Base-by-base conservation (phyloP, 164 flowering plant genomes). In the Dillenia turbinata region DNA sequence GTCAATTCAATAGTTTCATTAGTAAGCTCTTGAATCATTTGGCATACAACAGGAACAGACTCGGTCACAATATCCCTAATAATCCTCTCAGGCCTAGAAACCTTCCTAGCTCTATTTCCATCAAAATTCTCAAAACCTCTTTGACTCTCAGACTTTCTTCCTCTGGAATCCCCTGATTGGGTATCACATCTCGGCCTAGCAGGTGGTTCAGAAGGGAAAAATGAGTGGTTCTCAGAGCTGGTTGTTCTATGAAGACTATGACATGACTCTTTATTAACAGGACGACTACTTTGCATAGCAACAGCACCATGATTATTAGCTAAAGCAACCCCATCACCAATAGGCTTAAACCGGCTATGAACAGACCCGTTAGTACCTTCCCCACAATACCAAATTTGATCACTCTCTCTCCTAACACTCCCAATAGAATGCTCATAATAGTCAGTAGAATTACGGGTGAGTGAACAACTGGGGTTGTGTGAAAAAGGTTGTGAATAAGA, bases 311-410 rank as follows among this genome's bases (percentile, higher is more conserved):
- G 83, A 72, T 80, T 33, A 33, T 33, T 84, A 11, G 85, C 70
- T 61, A 87, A 69, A 64, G 62, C 77, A 64, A 85, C 84, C 0
- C 88, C 89, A 70, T 94, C 97, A 0, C 92, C 96, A 47, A 94
- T 69, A 1, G 99, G 96, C 70, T 78, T 87, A 66, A 92, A 92
- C 69, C 92, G 75, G 63, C 98, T 93, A 59, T 93, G 98, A 54
- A 93, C 98, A 0, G 98, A 93, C 33, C 97, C 98, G 66, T 92
- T 92, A 47, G 98, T 93, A 60, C 98, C 98, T 65, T 93, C 98
- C 11, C 97, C 98, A 67, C 88, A 69, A 60, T 88, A 69, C 97
- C 98, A 92, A 66, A 88, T 85, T 56, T 82, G 92, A 69, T 91
- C 97, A 56, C 58, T 74, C 64, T 87, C 89, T 64, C 83, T 82